Evolutionary conservation across 2,329 filamentous ascomycete species (phyloP).

Genomic region (Ophiostoma perfectum): DNA sequence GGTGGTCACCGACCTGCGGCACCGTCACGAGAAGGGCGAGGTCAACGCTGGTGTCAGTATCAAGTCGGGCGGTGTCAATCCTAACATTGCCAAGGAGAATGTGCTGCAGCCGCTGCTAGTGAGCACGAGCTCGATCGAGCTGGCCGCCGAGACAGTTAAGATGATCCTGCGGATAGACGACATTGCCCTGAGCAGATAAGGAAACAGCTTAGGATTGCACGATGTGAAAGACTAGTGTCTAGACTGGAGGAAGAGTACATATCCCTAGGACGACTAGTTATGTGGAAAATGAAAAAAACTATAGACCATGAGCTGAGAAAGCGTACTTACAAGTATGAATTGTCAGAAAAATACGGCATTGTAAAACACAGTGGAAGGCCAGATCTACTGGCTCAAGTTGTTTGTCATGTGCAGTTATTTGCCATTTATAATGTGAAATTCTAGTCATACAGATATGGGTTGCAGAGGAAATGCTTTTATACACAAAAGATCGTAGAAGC

Average conservation of each 20-base stretch:
- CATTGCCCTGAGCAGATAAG: slow-evolving; percentile 57
- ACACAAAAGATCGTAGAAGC: slow-evolving; percentile 13
- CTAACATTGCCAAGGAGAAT: slow-evolving; percentile 94
- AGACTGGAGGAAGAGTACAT: background rate
- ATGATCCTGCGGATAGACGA: slow-evolving; percentile 71
- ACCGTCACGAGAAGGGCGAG: slow-evolving; percentile 91
- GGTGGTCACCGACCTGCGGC: slow-evolving; percentile 91
- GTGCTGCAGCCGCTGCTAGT: slow-evolving; percentile 93
- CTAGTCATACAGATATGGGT: slow-evolving; percentile 11
- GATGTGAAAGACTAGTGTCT: background rate
- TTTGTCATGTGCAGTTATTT: background rate
- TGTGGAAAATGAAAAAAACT: slow-evolving; percentile 12
- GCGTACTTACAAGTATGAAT: no score
- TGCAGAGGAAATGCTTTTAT: background rate
- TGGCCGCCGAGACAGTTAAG: slow-evolving; percentile 98
- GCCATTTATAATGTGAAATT: background rate
- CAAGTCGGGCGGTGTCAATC: slow-evolving; percentile 93
- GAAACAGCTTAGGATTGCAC: background rate
- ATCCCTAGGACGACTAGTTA: slow-evolving; percentile 5
- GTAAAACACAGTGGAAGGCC: no score
- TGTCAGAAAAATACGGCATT: no score
- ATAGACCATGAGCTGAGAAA: background rate
- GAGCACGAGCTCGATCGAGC: slow-evolving; percentile 93
- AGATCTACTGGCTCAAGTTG: no score
- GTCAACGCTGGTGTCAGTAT: slow-evolving; percentile 96